Conservation (phyloP, 306 rosid genomes). For the Quercus dentata region DNA sequence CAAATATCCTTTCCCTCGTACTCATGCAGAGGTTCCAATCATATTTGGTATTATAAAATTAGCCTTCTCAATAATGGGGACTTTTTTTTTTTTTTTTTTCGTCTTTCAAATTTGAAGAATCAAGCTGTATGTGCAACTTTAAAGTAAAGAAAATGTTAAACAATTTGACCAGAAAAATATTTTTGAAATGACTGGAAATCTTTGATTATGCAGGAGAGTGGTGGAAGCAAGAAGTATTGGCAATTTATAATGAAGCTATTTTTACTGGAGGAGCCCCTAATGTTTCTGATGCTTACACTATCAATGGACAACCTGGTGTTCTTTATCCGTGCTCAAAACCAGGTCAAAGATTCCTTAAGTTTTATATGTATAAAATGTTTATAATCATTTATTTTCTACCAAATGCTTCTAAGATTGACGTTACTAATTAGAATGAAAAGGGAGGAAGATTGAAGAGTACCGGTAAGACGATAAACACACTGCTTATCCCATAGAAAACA, state of each 20-base stretch:
- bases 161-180: not conserved
- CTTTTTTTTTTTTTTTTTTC: not conserved
- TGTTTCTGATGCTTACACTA: slow-evolving; percentile 18
- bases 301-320: slow-evolving; percentile 34
- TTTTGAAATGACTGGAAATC: no score
- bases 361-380: not conserved
- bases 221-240: slow-evolving; percentile 23
- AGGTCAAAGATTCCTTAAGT: not conserved
- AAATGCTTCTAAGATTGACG: no score
- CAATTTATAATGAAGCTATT: slow-evolving; percentile 1
- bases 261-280: slow-evolving; percentile 9
- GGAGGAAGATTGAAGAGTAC: no score
- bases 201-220: slow-evolving; percentile 21
- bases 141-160: not conserved
- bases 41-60: slow-evolving; percentile 34
- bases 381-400: no score
- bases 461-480: no score
- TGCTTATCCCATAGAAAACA: no score
- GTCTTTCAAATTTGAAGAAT: not conserved
- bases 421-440: no score
- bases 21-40: slow-evolving; percentile 40
- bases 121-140: not conserved
- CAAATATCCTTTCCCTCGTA: slow-evolving; percentile 35
- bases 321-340: slow-evolving; percentile 24
- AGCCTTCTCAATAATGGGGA: not conserved